Base-by-base conservation (phyloP, 148 eudicot species). In the Polygonum maritimum region DNA sequence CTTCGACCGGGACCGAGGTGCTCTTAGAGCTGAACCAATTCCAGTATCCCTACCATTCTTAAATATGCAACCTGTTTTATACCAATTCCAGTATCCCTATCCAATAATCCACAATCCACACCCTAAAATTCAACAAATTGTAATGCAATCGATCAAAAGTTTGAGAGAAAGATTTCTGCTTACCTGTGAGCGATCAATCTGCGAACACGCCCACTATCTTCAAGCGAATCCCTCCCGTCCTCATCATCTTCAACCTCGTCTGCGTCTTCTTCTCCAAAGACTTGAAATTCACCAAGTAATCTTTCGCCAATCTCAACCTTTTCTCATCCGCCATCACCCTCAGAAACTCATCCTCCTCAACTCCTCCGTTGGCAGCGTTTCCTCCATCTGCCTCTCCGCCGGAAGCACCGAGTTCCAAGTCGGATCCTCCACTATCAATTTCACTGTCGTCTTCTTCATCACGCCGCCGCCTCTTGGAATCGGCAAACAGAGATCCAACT, bases 121-220 rank as follows among this genome's bases (percentile, higher is more conserved):
- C 10, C n/a, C n/a, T n/a, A n/a, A n/a, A n/a, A n/a, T n/a, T n/a
- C n/a, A 55, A 21, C 62, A 55, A 55, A 4, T 55, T 26, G 62
- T 21, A 55, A 55, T 18, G 31, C 62, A 10, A 63, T n/a, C n/a
- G n/a, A n/a, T n/a, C n/a, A n/a, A n/a, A n/a, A 36, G 1, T 51
- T 33, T 8, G 63, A 36, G 16, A 65, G 19, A 58, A 36, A 44
- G n/a, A n/a, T 65, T 65, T 65, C 18, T 10, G 40, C 71, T 33
- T 81, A 94, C 98, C 89, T 89, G 0, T 90, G 82, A 85, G 98
- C 98, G 51, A 95, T 82, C 5, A 82, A 76, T 79, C 87, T 81
- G 2, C 98, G 83, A 55, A 80, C 78, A 2, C 98, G 90, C 0
- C 99, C 99, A 38, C 94, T 95, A 13, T 92, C 98, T 57, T 92